Evolutionary conservation across 2,329 filamentous ascomycete species (phyloP).

Genomic region (Fusarium avenaceum): DNA sequence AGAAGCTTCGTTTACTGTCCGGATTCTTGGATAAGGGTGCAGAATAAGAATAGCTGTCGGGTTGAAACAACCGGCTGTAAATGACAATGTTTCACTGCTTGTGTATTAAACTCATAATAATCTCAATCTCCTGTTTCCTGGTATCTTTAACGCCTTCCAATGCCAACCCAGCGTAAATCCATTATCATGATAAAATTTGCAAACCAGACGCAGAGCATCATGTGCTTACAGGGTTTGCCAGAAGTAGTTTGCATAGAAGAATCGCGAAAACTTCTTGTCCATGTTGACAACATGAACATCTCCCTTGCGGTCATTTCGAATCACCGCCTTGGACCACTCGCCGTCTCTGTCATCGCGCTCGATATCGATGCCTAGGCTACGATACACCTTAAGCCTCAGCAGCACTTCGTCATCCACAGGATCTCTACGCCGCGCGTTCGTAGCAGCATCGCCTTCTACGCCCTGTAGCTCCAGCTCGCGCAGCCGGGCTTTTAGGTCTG

Average conservation of each 20-base stretch:
- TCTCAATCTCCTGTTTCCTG: constrained; percentile 21
- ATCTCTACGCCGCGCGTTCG: constrained; percentile 54
- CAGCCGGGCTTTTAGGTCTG: constrained; percentile 79
- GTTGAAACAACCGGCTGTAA: neutral
- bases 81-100: neutral
- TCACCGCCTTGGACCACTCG: constrained; percentile 86
- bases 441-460: constrained; percentile 73
- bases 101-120: neutral
- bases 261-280: constrained; percentile 89
- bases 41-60: neutral
- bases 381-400: constrained; percentile 89
- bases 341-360: constrained; percentile 80
- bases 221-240: constrained; percentile 82
- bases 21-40: neutral
- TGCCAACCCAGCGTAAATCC: constrained; percentile 21
- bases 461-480: constrained; percentile 90
- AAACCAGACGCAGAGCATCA: neutral
- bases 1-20: constrained; percentile 3
- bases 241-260: constrained; percentile 96
- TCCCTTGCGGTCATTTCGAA: constrained; percentile 86
- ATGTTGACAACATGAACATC: constrained; percentile 96
- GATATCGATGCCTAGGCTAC: constrained; percentile 90
- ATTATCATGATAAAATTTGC: constrained; percentile 23
- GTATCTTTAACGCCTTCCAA: constrained; percentile 43
- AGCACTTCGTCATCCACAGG: constrained; percentile 73